Conservation (phyloP, 306 rosid species). For the Gastrolobium villosum region DNA sequence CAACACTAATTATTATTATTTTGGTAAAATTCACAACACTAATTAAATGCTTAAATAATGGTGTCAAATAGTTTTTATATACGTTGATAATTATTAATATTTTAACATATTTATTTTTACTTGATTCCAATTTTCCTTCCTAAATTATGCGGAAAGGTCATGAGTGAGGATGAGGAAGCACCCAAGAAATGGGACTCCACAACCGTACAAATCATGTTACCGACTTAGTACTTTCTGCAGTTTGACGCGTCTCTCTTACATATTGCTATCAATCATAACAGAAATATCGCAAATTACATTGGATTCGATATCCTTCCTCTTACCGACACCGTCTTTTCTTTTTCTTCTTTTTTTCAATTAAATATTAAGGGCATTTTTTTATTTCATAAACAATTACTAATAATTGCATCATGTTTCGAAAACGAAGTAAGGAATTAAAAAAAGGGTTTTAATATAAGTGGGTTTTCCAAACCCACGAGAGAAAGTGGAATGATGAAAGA, state of each 20-base stretch:
- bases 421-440: not conserved
- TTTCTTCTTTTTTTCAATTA: constrained; percentile 10
- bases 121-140: not conserved
- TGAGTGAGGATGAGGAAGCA: constrained; percentile 32
- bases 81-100: not conserved
- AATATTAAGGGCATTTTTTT: not conserved
- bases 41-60: too few relatives aligned
- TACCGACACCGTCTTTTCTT: constrained; percentile 21
- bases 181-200: constrained; percentile 38
- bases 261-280: too few relatives aligned
- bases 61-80: too few relatives aligned
- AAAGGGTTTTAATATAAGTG: too few relatives aligned
- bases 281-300: too few relatives aligned
- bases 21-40: too few relatives aligned
- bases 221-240: not conserved
- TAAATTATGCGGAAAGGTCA: not conserved
- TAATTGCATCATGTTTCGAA: not conserved
- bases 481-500: too few relatives aligned
- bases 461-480: too few relatives aligned
- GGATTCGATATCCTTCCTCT: not conserved
- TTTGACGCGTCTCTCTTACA: constrained; percentile 13
- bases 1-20: too few relatives aligned
- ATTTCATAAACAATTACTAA: not conserved
- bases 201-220: constrained; percentile 37
- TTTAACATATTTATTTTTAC: not conserved